These are phyloP conservation scores for Cyamopsis tetragonoloba DNA, from an alignment of 306 rosid species.

Conservation along the genomic window DNA sequence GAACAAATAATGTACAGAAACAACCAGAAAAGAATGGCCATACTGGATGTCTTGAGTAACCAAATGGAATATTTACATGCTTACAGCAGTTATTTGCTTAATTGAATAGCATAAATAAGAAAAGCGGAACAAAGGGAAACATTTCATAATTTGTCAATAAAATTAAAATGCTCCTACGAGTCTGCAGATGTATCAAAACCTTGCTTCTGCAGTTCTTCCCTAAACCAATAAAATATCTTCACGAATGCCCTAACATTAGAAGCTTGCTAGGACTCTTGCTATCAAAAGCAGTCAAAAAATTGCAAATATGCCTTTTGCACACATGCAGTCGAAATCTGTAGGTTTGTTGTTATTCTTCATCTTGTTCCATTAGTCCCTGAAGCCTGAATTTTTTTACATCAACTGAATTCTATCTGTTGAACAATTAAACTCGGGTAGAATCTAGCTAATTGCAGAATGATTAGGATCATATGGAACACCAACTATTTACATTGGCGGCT, in stretches of 20 bases:
- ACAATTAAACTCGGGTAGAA: slow-evolving; percentile 26
- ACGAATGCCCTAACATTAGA: slow-evolving; percentile 34
- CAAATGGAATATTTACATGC: slow-evolving; percentile 62
- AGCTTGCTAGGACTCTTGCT: slow-evolving; percentile 36
- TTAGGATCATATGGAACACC: slow-evolving; percentile 34
- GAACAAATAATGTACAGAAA: slow-evolving; percentile 13
- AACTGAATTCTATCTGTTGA: slow-evolving; percentile 31
- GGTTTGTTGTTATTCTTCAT: slow-evolving; percentile 28
- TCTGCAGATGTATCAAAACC: slow-evolving; percentile 46
- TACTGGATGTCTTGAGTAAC: slow-evolving; percentile 46
- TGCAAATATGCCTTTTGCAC: slow-evolving; percentile 50
- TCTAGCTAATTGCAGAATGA: slow-evolving; percentile 43
- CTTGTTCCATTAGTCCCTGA: slow-evolving; percentile 29
- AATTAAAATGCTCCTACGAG: slow-evolving; percentile 41
- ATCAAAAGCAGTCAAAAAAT: slow-evolving; percentile 46
- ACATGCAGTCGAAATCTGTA: slow-evolving; percentile 32
- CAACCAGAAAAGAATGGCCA: slow-evolving; percentile 38
- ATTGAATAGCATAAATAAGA: slow-evolving; percentile 1
- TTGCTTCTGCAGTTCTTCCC: slow-evolving; percentile 38
- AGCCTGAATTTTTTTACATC: slow-evolving; percentile 37
- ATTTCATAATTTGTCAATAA: slow-evolving; percentile 35
- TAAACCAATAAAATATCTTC: slow-evolving; percentile 34
- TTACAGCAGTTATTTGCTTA: slow-evolving; percentile 33
- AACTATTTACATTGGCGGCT: slow-evolving; percentile 57
- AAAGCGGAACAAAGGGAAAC: neutral